Evolutionary conservation across 345 rosid genomes (phyloP), one percentile per base, ranked within the genome.

Genomic region (Syzygium grande): DNA sequence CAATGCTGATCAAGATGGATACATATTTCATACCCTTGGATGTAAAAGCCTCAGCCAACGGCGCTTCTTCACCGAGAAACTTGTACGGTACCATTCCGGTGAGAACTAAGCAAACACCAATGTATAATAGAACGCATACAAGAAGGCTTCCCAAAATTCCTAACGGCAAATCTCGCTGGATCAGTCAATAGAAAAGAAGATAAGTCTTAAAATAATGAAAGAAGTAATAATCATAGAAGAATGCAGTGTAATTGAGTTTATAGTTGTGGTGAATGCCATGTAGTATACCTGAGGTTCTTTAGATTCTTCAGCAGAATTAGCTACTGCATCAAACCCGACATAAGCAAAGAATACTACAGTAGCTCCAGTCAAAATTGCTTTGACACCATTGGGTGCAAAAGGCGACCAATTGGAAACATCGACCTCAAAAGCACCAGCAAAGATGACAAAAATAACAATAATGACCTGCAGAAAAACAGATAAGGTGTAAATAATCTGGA

Each of bases 321-420:
- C 98, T 89, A 97, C 98, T 8, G 97, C 99, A 91, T 98, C 99
- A 93, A 97, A 98, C 84, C 99, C 99, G 91, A 97, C 98, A 87
- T 98, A 98, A 43, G 99, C 96, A 89, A 98, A 98, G 94, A 98
- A 97, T 15, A 95, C 99, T 21, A 96, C 98, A 85, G 98, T 96
- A 89, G 99, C 97, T 85, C 99, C 99, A 49, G 97, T 97, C 46
- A 98, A 91, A 84, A 98, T 86, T 63, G 94, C 93, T 92, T 94
- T 94, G 84, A 93, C 87, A 80, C 98, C 99, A 88, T 94, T 93
- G 29, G 98, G 99, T 29, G 96, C 97, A 92, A 97, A 97, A 88
- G 99, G 99, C 11, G 98, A 91, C 99, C 98, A 96, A 90, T 98
- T 98, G 43, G 94, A 91, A 86, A 94, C 94, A 91, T 97, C 99